Evolutionary conservation across 176 grass and related monocot species (phyloP).

Genomic region (Aegilops tauschii): DNA sequence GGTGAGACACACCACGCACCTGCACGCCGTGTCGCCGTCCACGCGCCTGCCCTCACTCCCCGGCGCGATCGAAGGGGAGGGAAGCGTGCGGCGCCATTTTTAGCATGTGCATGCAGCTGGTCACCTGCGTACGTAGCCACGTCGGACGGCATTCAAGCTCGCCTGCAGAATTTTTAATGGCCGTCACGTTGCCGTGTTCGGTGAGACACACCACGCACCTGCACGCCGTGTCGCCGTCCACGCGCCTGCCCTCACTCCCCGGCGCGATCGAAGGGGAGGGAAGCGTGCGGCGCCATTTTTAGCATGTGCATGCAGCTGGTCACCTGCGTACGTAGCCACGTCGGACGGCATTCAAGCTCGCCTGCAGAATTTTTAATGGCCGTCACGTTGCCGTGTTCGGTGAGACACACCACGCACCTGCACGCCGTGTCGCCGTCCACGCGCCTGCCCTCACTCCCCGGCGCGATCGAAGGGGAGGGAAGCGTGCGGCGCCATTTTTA

Average conservation of each 20-base stretch:
- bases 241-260: background rate
- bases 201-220: background rate
- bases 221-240: background rate
- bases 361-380: slow-evolving; percentile 14
- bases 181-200: slow-evolving; percentile 20
- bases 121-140: background rate
- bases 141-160: background rate
- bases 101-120: background rate
- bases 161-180: slow-evolving; percentile 12
- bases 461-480: background rate
- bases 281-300: background rate
- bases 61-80: background rate
- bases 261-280: background rate
- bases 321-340: background rate
- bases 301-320: background rate
- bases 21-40: background rate
- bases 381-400: slow-evolving; percentile 21
- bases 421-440: background rate
- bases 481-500: background rate
- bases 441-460: background rate
- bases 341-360: background rate
- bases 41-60: background rate
- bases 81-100: background rate
- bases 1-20: background rate
- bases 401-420: background rate